Conservation (phyloP, 441 rosid species). For the Omphalea diandra region DNA sequence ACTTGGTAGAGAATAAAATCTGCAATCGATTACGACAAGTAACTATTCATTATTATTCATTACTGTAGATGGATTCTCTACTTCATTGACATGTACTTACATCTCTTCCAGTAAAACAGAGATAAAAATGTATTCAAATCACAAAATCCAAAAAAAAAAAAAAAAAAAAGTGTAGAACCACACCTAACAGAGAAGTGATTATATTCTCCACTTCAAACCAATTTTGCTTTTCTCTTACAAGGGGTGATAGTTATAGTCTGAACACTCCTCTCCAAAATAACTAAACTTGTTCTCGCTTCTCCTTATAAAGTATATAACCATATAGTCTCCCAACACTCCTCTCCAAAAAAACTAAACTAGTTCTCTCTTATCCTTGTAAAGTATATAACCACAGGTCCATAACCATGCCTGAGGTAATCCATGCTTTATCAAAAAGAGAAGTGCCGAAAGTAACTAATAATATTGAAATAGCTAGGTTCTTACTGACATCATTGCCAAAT, state of each 20-base stretch:
- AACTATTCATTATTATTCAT: neutral
- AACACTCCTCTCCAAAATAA: neutral
- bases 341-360: neutral
- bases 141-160: neutral
- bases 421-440: neutral
- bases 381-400: too few species aligned
- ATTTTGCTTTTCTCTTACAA: neutral
- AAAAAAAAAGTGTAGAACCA: too few species aligned
- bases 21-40: neutral
- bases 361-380: too few species aligned
- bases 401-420: too few species aligned
- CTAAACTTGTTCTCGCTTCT: neutral
- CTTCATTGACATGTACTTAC: neutral
- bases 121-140: neutral
- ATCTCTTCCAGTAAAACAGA: neutral
- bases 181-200: neutral
- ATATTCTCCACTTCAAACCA: neutral
- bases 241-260: neutral
- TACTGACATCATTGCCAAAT: neutral
- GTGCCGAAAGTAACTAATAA: neutral
- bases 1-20: neutral
- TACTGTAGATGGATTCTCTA: neutral
- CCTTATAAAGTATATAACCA: too few species aligned
- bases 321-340: too few species aligned
- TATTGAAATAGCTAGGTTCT: neutral